Conservation (phyloP, 805 yeast species). For the Blastobotrys attinorum region DNA sequence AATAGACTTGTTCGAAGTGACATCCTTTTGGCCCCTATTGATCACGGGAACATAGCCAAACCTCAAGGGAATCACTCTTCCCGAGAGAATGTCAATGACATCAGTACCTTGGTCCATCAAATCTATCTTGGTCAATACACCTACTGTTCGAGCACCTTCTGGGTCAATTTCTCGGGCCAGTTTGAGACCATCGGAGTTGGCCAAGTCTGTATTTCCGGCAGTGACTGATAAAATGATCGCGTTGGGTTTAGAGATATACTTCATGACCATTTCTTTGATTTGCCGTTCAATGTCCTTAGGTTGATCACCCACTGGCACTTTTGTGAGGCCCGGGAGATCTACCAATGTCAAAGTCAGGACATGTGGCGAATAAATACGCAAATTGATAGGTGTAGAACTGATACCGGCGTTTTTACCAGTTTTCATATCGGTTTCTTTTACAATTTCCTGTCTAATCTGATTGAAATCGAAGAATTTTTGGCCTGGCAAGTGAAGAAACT, state of each 20-base stretch:
- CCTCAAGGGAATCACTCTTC: conserved; percentile 89
- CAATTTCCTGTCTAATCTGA: conserved; percentile 84
- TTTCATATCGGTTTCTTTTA: conserved; percentile 79
- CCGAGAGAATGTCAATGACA: conserved; percentile 90
- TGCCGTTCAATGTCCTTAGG: conserved; percentile 95
- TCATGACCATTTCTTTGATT: conserved; percentile 86
- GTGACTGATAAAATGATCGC: conserved; percentile 93
- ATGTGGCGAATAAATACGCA: conserved; percentile 89
- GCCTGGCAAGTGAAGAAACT: conserved; percentile 85
- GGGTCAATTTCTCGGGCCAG: conserved; percentile 98
- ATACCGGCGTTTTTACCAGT: conserved; percentile 74
- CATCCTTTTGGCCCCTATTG: conserved; percentile 95
- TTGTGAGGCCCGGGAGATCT: conserved; percentile 94
- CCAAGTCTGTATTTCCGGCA: conserved; percentile 94
- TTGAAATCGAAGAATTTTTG: conserved; percentile 81
- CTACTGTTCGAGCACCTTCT: conserved; percentile 88
- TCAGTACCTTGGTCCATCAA: conserved; percentile 98
- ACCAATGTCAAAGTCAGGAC: conserved; percentile 91
- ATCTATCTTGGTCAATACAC: conserved; percentile 94
- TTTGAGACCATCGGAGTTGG: conserved; percentile 93
- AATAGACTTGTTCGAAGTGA: conserved; percentile 78
- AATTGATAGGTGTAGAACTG: conserved; percentile 84
- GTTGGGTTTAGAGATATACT: conserved; percentile 90
- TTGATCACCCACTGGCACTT: conserved; percentile 98
- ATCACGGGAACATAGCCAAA: conserved; percentile 96